Evolutionary conservation across 164 flowering plant species (phyloP).

Genomic region (Berberis thunbergii): DNA sequence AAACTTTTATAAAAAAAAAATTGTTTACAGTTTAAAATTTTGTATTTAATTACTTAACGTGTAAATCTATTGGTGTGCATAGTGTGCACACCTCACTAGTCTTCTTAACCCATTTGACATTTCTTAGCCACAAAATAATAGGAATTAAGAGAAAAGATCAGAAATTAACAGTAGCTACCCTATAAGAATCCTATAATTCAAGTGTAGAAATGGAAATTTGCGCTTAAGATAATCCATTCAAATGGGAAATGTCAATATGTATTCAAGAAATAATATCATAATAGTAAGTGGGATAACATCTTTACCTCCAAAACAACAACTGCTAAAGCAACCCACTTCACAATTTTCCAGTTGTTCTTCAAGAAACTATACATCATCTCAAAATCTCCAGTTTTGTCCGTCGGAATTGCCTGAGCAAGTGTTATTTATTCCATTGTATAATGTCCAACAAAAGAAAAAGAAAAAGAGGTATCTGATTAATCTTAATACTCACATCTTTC

Average conservation of each 20-base stretch:
- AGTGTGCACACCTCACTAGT: too few species aligned
- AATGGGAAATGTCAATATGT: not conserved
- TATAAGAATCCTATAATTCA: too few species aligned
- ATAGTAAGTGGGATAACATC: too few species aligned
- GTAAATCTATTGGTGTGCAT: too few species aligned
- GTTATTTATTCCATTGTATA: not conserved
- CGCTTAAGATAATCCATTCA: not conserved
- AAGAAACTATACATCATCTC: constrained; percentile 65
- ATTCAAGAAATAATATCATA: too few species aligned
- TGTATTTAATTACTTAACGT: too few species aligned
- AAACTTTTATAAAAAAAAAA: too few species aligned
- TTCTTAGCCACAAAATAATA: too few species aligned
- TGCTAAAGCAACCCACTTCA: constrained; percentile 87
- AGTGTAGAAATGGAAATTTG: not conserved
- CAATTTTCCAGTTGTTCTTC: constrained; percentile 68
- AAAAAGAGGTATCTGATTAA: constrained; percentile 1
- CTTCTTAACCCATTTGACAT: too few species aligned
- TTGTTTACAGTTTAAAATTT: too few species aligned
- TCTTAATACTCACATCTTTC: constrained; percentile 49
- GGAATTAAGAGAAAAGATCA: too few species aligned
- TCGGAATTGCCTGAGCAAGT: constrained; percentile 54
- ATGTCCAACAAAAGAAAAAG: not conserved
- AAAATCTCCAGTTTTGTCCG: constrained; percentile 80
- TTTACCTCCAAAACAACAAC: constrained; percentile 75
- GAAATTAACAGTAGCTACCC: too few species aligned